These are phyloP conservation scores for Colletotrichum zoysiae DNA, from an alignment of 2,329 filamentous ascomycete genomes.

Conservation along the genomic window DNA sequence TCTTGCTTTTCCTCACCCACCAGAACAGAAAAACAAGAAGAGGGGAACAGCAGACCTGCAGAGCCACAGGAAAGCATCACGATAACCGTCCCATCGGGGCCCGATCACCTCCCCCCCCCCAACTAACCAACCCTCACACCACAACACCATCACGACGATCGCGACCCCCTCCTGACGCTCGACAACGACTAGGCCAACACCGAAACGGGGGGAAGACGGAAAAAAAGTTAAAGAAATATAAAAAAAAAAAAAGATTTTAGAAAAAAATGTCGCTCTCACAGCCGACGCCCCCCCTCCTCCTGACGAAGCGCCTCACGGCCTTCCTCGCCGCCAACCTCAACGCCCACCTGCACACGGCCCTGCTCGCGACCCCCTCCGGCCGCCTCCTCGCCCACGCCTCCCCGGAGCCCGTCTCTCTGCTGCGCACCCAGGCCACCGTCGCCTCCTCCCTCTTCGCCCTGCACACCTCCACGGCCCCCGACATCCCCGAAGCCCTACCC, in stretches of 20 bases:
- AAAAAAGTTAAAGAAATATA: neutral
- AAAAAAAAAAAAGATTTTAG: constrained; percentile 44
- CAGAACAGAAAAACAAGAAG: neutral
- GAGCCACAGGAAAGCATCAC: neutral
- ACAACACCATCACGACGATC: neutral
- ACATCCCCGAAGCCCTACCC: constrained; percentile 58
- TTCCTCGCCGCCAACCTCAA: constrained; percentile 72
- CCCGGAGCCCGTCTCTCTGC: constrained; percentile 61
- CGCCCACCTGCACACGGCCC: constrained; percentile 68
- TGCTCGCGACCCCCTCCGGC: constrained; percentile 70
- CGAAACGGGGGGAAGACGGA: neutral
- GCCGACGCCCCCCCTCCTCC: constrained; percentile 69
- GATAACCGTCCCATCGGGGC: neutral
- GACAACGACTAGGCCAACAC: neutral
- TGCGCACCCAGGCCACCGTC: constrained; percentile 74
- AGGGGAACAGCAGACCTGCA: neutral
- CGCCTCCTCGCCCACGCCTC: constrained; percentile 74
- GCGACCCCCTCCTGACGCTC: neutral
- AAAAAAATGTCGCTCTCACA: constrained; percentile 51
- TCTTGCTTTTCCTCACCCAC: neutral
- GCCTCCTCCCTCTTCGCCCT: constrained; percentile 72
- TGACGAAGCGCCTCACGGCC: constrained; percentile 73
- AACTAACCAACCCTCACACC: neutral
- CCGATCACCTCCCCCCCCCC: neutral
- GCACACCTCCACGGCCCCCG: constrained; percentile 61